phyloP scores from a whole-genome alignment of 306 rosid species.

The Quercus parvula region DNA sequence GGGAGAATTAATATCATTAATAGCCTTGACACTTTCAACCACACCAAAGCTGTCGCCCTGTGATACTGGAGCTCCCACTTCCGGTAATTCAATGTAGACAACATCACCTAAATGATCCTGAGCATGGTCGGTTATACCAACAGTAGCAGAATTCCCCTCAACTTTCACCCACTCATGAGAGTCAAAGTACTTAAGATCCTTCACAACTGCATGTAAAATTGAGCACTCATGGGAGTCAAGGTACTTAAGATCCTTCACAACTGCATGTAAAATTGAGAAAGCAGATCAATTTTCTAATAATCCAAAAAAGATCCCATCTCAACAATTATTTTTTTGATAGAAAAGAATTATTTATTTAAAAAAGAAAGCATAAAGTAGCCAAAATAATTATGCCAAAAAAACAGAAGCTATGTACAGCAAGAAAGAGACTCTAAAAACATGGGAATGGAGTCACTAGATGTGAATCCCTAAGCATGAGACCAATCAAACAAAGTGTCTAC shows the following conservation, averaged over 20 bases:
- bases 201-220: slow-evolving; percentile 46
- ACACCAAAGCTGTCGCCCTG: slow-evolving; percentile 81
- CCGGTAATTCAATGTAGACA: slow-evolving; percentile 90
- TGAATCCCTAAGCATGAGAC: no score
- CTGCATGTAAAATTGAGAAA: slow-evolving; percentile 27
- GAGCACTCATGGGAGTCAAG: slow-evolving; percentile 75
- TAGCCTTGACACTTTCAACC: slow-evolving; percentile 95
- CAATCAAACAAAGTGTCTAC: no score
- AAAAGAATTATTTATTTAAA: neutral
- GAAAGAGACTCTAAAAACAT: no score
- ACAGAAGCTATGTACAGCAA: no score
- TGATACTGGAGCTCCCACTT: slow-evolving; percentile 53
- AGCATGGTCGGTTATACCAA: slow-evolving; percentile 93
- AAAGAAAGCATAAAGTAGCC: no score
- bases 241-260: slow-evolving; percentile 76
- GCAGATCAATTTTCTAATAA: neutral
- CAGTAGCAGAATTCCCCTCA: slow-evolving; percentile 75
- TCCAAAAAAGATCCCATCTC: neutral
- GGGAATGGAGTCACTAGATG: no score
- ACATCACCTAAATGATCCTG: slow-evolving; percentile 95
- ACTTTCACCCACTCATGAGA: slow-evolving; percentile 94
- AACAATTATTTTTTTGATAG: neutral
- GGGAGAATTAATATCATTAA: slow-evolving; percentile 88
- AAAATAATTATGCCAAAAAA: no score
- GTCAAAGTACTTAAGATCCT: slow-evolving; percentile 71